Evolutionary conservation across 2,329 filamentous ascomycete species (phyloP).

Genomic region (Talaromyces sp.): DNA sequence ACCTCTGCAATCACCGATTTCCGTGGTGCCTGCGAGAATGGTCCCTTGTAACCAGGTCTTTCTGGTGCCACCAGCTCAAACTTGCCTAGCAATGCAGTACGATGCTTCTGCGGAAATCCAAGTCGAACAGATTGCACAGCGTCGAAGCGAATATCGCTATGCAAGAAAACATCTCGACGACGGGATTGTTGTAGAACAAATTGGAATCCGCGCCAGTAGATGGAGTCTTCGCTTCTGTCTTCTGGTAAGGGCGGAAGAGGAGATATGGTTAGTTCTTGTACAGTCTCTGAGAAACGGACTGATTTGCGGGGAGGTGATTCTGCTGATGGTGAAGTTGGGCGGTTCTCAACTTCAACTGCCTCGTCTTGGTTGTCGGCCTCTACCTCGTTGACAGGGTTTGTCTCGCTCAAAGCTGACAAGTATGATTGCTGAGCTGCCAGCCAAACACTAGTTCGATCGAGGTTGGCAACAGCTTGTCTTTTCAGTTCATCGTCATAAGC

Average conservation of each 20-base stretch:
- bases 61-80: conserved; percentile 70
- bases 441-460: conserved; percentile 84
- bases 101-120: conserved; percentile 65
- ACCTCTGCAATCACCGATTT: conserved; percentile 61
- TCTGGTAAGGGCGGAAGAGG: conserved; percentile 32
- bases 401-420: conserved; percentile 59
- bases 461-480: conserved; percentile 63
- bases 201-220: conserved; percentile 85
- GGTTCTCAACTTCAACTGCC: conserved; percentile 16
- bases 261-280: conserved; percentile 33
- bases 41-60: conserved; percentile 65
- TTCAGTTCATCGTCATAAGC: conserved; percentile 70
- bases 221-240: conserved; percentile 60
- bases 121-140: conserved; percentile 78
- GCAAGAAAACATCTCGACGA: conserved; percentile 71
- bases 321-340: conserved; percentile 20
- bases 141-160: conserved; percentile 79
- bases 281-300: conserved; percentile 29
- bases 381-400: conserved; percentile 49
- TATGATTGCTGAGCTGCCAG: conserved; percentile 76
- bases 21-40: conserved; percentile 66
- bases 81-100: conserved; percentile 77
- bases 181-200: conserved; percentile 63
- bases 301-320: conserved; percentile 25
- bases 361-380: conserved; percentile 20